phyloP scores from a whole-genome alignment of 805 yeast genomes.

The Saccharomycopsis capsularis region DNA sequence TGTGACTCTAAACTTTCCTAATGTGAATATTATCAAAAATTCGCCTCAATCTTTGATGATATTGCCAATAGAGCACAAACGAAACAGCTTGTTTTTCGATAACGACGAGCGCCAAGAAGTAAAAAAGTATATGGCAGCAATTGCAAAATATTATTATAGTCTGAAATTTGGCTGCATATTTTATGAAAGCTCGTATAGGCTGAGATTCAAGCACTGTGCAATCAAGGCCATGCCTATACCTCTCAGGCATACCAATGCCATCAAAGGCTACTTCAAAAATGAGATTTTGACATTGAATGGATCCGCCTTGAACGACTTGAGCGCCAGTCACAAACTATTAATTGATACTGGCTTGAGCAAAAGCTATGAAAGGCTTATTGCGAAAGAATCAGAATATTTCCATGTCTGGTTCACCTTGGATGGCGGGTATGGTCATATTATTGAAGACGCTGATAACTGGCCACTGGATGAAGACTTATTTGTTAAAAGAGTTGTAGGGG shows the following conservation, averaged over 20 bases:
- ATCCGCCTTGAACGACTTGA: conserved; percentile 33
- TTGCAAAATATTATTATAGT: conserved; percentile 35
- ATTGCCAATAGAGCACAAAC: conserved; percentile 36
- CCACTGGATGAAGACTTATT: conserved; percentile 38
- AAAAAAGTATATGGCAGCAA: conserved; percentile 34
- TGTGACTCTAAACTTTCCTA: conserved; percentile 23
- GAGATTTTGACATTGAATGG: conserved; percentile 29
- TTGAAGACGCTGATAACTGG: conserved; percentile 37
- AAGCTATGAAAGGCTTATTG: conserved; percentile 32
- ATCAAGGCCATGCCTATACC: conserved; percentile 42
- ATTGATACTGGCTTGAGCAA: conserved; percentile 34
- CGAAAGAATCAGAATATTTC: conserved; percentile 43
- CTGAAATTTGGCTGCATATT: conserved; percentile 35
- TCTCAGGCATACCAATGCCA: conserved; percentile 25
- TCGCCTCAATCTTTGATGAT: conserved; percentile 28
- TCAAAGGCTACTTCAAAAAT: conserved; percentile 38
- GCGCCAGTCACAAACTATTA: conserved; percentile 31
- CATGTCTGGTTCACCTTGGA: conserved; percentile 43
- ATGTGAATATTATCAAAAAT: neutral
- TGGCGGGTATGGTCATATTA: conserved; percentile 46
- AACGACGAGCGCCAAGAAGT: conserved; percentile 41
- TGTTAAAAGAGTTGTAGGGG: conserved; percentile 41
- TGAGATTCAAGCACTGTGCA: conserved; percentile 30
- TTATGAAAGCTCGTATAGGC: conserved; percentile 32
- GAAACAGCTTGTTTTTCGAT: conserved; percentile 35